Percentiles rank a stretch among this genome's conserved stretches.
Evolutionary conservation across 2,329 filamentous ascomycete genomes (phyloP).

Genomic region (Talaromyces sp.): DNA sequence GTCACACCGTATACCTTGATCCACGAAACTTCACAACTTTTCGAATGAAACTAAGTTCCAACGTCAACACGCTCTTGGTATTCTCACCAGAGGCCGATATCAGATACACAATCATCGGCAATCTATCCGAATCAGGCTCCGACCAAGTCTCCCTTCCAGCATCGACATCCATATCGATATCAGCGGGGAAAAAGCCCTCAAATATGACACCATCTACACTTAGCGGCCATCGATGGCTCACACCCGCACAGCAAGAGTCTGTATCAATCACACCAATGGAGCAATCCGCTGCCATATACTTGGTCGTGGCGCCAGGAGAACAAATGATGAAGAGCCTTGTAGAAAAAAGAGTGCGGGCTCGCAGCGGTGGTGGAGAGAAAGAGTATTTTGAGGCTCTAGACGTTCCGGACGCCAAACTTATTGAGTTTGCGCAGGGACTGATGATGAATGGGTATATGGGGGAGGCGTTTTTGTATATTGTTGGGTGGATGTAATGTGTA

Average conservation of each 20-base stretch:
- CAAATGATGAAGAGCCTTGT: constrained; percentile 27
- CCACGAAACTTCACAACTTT: constrained; percentile 33
- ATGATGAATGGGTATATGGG: constrained; percentile 26
- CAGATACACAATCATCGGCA: constrained; percentile 24
- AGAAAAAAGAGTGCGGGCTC: constrained; percentile 26
- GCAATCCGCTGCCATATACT: constrained; percentile 22
- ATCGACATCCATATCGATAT: neutral
- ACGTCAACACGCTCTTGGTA: constrained; percentile 29
- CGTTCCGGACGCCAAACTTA: constrained; percentile 26
- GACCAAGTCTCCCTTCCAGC: constrained; percentile 13
- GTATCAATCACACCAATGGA: constrained; percentile 20
- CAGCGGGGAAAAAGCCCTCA: constrained; percentile 3
- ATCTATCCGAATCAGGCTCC: constrained; percentile 15
- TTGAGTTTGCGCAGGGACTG: constrained; percentile 31
- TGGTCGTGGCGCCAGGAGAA: constrained; percentile 28
- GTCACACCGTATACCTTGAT: constrained; percentile 30
- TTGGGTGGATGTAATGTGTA: constrained; percentile 28
- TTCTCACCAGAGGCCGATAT: constrained; percentile 30
- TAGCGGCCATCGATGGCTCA: constrained; percentile 21
- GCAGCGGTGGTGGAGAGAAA: constrained; percentile 23
- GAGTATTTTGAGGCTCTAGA: constrained; percentile 25
- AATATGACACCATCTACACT: neutral
- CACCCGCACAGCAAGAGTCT: constrained; percentile 26
- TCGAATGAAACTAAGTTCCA: constrained; percentile 30
- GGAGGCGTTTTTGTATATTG: constrained; percentile 32